Evolutionary conservation across 192 early-diverging fungal genomes (phyloP).

Genomic region (Chytriomyces sp.): DNA sequence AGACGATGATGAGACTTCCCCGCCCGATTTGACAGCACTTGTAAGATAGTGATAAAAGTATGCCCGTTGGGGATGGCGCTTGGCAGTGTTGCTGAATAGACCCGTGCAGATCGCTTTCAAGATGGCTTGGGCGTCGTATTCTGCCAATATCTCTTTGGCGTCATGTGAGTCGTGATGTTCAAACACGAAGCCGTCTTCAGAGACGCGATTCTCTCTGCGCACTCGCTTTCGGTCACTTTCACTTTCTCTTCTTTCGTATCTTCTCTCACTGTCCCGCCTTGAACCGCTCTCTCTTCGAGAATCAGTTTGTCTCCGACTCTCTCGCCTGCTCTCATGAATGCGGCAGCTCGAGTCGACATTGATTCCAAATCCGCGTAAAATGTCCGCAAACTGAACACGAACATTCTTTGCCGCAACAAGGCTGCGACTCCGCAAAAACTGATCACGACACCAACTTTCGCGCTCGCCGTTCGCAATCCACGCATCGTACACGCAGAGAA

Average conservation of each 20-base stretch:
- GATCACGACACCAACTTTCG: conserved; percentile 47
- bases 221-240: conserved; percentile 15
- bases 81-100: conserved; percentile 59
- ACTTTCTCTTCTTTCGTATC: not conserved
- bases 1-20: not conserved
- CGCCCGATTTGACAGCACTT: conserved; percentile 4
- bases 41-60: conserved; percentile 55
- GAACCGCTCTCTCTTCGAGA: not conserved
- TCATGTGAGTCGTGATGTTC: conserved; percentile 4
- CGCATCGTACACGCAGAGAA: conserved; percentile 50
- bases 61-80: conserved; percentile 49
- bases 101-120: conserved; percentile 56
- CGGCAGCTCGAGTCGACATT: conserved; percentile 12
- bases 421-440: conserved; percentile 56
- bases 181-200: not conserved
- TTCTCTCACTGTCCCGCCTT: conserved; percentile 16
- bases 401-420: conserved; percentile 54
- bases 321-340: not conserved
- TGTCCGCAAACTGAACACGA: conserved; percentile 49
- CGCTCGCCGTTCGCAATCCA: conserved; percentile 41
- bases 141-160: conserved; percentile 21
- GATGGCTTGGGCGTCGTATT: conserved; percentile 48
- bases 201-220: conserved; percentile 15
- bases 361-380: conserved; percentile 44
- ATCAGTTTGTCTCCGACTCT: not conserved